A percentile compares a stretch with the other conserved stretches of the same genome.
These are phyloP conservation scores for Plasmodium sp. DNA, from an alignment of 169 alveolate genomes.

Conservation along the genomic window DNA sequence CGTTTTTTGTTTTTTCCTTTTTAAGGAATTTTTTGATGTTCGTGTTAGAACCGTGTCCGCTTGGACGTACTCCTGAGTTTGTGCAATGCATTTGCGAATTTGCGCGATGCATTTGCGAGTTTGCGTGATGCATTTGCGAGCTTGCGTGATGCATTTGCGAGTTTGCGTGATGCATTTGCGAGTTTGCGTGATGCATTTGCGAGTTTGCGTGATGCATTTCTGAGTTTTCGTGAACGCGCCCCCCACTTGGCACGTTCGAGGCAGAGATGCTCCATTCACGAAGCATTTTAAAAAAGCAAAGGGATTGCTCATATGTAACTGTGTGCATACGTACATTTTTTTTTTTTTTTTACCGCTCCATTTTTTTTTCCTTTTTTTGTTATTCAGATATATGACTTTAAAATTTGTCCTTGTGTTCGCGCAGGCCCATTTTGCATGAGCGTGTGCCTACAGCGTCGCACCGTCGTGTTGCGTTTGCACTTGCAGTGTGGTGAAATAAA, in stretches of 20 bases:
- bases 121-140: background rate
- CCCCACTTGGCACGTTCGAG: background rate
- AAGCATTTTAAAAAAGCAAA: background rate
- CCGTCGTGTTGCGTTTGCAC: background rate
- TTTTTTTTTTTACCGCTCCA: background rate
- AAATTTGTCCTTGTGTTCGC: background rate
- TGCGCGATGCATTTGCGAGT: background rate
- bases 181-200: background rate
- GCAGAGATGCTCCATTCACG: background rate
- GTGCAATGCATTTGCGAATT: background rate
- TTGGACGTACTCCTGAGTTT: background rate
- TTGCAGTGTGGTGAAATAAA: constrained; percentile 2
- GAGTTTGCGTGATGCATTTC: background rate
- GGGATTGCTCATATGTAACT: background rate
- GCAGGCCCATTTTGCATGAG: background rate
- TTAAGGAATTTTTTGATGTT: background rate
- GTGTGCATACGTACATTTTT: background rate
- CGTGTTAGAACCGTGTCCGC: background rate
- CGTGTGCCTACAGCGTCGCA: background rate
- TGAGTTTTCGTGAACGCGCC: background rate
- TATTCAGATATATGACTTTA: constrained; percentile 5
- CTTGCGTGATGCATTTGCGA: background rate
- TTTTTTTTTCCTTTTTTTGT: background rate
- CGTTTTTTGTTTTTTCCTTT: background rate
- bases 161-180: background rate